A percentile compares a stretch with the other conserved stretches of the same genome.
These are phyloP conservation scores for Termitomyces sp. DNA, from an alignment of 768 basidiomycete species.

Conservation along the genomic window DNA sequence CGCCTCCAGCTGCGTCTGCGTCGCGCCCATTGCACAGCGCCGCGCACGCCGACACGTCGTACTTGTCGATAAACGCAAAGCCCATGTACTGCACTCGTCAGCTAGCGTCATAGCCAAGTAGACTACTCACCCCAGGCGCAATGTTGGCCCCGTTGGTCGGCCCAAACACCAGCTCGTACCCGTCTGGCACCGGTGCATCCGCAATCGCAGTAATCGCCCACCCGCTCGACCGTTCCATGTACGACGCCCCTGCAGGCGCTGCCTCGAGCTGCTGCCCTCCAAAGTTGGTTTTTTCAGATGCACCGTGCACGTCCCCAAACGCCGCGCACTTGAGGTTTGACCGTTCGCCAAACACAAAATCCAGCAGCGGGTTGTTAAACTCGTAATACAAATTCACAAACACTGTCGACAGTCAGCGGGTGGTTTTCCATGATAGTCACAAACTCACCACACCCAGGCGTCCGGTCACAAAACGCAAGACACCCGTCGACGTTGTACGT, in stretches of 20 bases:
- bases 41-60: conserved; percentile 43
- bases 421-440: too few species aligned
- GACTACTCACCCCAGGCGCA: conserved; percentile 13
- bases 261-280: conserved; percentile 38
- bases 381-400: conserved; percentile 49
- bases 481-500: conserved; percentile 43
- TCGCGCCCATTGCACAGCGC: conserved; percentile 37
- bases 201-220: conserved; percentile 31
- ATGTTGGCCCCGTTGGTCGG: conserved; percentile 43
- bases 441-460: conserved; percentile 37
- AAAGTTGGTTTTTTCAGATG: conserved; percentile 38
- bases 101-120: background rate
- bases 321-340: conserved; percentile 46
- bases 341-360: conserved; percentile 29
- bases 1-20: conserved; percentile 36
- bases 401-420: conserved; percentile 21
- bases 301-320: conserved; percentile 38
- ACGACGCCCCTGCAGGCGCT: conserved; percentile 30
- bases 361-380: conserved; percentile 37
- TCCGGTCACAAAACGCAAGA: conserved; percentile 32
- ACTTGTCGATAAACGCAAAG: conserved; percentile 42
- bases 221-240: conserved; percentile 40
- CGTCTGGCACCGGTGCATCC: conserved; percentile 34
- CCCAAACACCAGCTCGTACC: conserved; percentile 43
- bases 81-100: conserved; percentile 40